Conservation (phyloP, 768 basidiomycete species). For the Daedalea quercina region DNA sequence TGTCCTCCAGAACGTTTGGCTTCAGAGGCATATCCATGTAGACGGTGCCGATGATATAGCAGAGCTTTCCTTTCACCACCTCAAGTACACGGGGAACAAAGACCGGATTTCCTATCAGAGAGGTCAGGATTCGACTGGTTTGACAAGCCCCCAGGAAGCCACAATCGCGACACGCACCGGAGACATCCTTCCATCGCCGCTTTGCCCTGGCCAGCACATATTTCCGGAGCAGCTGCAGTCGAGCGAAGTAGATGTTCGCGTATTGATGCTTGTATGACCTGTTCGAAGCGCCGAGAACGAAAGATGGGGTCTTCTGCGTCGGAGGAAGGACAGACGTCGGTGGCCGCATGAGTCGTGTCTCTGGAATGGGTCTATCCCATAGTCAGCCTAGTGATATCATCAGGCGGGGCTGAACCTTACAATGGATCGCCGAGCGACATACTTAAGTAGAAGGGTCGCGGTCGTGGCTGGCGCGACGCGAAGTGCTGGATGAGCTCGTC, state of each 20-base stretch:
- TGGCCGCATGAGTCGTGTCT: slow-evolving; percentile 20
- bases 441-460: neutral
- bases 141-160: neutral
- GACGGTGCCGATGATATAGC: slow-evolving; percentile 90
- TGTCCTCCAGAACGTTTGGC: slow-evolving; percentile 94
- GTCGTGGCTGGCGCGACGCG: neutral
- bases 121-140: neutral
- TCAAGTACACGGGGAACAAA: slow-evolving; percentile 83
- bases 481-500: neutral
- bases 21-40: slow-evolving; percentile 99
- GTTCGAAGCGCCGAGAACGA: slow-evolving; percentile 35
- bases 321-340: slow-evolving; percentile 25
- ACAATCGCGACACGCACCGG: slow-evolving; percentile 26
- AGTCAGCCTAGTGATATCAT: neutral
- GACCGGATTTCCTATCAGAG: slow-evolving; percentile 51
- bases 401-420: neutral
- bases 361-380: slow-evolving; percentile 18
- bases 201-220: slow-evolving; percentile 43
- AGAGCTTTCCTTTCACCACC: slow-evolving; percentile 75
- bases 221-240: slow-evolving; percentile 43
- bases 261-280: slow-evolving; percentile 63
- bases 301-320: slow-evolving; percentile 28
- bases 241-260: slow-evolving; percentile 64
- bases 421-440: slow-evolving; percentile 10
- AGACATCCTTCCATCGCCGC: slow-evolving; percentile 42